Evolutionary conservation across 1,284 basidiomycete genomes (phyloP), one percentile per base, ranked within the genome.

Genomic region (Cutaneotrichosporon spelunceum): DNA sequence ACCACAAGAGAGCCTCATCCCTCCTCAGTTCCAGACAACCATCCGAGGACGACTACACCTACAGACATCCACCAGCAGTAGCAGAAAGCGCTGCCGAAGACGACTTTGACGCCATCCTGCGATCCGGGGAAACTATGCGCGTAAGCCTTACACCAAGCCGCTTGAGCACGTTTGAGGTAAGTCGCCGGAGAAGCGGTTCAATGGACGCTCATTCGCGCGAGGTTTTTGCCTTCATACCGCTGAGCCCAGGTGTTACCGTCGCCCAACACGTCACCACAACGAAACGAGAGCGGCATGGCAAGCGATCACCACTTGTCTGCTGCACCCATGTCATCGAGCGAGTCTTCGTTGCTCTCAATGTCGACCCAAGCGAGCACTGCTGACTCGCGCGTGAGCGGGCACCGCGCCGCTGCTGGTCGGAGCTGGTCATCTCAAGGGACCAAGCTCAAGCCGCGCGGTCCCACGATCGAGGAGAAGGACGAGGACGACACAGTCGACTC

Each of bases 131-230:
- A 59, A 95, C 93, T 10, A 90, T 94, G 88, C 95, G 93, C 77
- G 88, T 98, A 70, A 95, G 92, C 53, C 83, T 97, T 63, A 98
- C 94, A 29, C 94, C 94, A 60, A 89, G 94, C 80, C 84, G 93
- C 57, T 81, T 96, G 60, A 89, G 87, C 77, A 90, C 87, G 44
- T 93, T 93, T 84, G 91, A 94, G 83, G 93, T 93, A 79, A 76
- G 80, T 70, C 10, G 27, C 8, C 30, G 16, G 11, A 14, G 7
- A 26, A 16, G 26, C 1, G 19, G 48, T 19, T 16, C 48, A 50
- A 50, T 30, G 48, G 48, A 50, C 27, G 30, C 48, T 19, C 16
- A 6, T 26, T 30, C 2, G 2, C 19, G 14, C 19, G 4, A 16
- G 45, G 24, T 24, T n/a, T n/a, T 27, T 24, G 21, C 47, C 26